phyloP scores from a whole-genome alignment of 768 basidiomycete species.

The Hericium rajendrae region DNA sequence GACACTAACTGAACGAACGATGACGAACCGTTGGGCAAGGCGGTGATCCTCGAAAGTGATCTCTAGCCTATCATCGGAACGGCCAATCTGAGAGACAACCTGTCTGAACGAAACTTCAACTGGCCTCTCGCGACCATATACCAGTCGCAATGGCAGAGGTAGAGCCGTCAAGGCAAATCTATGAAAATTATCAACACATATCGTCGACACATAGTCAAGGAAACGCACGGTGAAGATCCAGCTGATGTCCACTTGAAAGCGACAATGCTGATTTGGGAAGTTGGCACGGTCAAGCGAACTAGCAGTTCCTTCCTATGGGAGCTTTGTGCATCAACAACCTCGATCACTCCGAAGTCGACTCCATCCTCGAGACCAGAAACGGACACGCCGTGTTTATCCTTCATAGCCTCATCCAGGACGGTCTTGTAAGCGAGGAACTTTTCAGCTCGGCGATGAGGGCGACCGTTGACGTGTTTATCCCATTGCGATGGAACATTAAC shows the following conservation, averaged over 20 bases:
- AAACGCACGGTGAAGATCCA: background rate
- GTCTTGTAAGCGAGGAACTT: background rate
- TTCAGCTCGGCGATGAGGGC: background rate
- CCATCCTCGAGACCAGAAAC: conserved; percentile 17
- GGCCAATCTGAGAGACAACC: conserved; percentile 21
- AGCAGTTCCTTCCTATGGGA: conserved; percentile 1
- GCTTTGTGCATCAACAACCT: conserved; percentile 22
- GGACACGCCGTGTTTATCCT: background rate
- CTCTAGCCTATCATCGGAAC: conserved; percentile 45
- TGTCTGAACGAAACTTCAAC: too few species aligned
- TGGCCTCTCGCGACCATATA: too few species aligned
- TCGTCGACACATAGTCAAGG: too few species aligned
- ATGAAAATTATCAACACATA: too few species aligned
- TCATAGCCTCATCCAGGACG: background rate
- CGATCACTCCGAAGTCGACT: conserved; percentile 44
- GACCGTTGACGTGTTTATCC: background rate
- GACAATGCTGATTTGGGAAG: background rate
- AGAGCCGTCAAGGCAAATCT: too few species aligned
- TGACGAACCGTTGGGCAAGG: conserved; percentile 36
- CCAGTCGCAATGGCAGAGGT: too few species aligned
- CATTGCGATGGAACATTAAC: background rate
- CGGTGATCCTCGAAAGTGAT: conserved; percentile 39
- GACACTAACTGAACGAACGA: conserved; percentile 33
- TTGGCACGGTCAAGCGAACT: conserved; percentile 8
- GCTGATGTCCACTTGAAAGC: background rate